Evolutionary conservation across 2,329 filamentous ascomycete genomes (phyloP).

Genomic region (Pestalotiopsis sp.): DNA sequence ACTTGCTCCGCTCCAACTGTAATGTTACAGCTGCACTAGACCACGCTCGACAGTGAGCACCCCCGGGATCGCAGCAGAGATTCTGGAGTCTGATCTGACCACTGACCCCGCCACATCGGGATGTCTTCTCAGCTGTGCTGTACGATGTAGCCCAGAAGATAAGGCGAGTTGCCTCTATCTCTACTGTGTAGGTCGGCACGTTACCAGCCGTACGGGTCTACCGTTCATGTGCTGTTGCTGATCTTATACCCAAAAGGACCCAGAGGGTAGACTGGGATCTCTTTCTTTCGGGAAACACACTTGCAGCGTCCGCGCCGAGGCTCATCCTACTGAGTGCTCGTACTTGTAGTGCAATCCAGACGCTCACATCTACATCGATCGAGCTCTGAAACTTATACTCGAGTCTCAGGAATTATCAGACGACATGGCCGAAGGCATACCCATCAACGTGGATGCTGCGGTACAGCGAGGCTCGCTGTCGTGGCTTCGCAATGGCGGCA

Average conservation of each 20-base stretch:
- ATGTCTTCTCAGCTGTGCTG: neutral
- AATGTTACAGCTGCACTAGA: neutral
- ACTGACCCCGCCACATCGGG: neutral
- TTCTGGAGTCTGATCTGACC: neutral
- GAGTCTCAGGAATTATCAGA: neutral
- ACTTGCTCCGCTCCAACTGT: neutral
- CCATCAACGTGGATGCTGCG: constrained; percentile 20
- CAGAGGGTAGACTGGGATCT: neutral
- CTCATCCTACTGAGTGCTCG: neutral
- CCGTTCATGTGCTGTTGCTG: neutral
- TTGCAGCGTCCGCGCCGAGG: neutral
- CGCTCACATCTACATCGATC: neutral
- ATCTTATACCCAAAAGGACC: neutral
- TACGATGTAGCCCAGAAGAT: neutral
- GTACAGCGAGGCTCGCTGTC: constrained; percentile 6
- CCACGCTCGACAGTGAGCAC: neutral
- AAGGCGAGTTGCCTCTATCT: neutral
- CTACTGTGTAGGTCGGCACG: neutral
- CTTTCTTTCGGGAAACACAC: neutral
- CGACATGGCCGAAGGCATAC: constrained; percentile 3
- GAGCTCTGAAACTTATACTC: too few species aligned
- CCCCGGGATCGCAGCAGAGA: neutral
- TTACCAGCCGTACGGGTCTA: neutral
- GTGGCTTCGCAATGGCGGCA: constrained; percentile 21
- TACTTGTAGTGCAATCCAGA: neutral